phyloP scores from a whole-genome alignment of 371 early-diverging fungal species.

The Chytridiales sp. region DNA sequence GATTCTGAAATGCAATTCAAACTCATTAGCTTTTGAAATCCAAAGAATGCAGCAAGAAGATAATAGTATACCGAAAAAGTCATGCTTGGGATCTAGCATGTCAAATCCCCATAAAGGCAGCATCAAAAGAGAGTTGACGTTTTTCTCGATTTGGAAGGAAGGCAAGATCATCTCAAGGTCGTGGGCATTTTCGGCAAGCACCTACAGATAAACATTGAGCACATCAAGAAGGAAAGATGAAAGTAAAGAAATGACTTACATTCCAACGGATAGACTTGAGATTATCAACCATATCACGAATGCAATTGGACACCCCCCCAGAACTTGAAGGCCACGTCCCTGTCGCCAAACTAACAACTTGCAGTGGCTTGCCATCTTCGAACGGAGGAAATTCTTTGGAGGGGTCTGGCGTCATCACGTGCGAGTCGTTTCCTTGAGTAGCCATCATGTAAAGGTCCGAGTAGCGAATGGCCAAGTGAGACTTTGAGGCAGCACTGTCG shows the following conservation, averaged over 20 bases:
- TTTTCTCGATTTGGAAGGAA: conserved; percentile 4
- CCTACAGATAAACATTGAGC: background rate
- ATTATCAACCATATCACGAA: conserved; percentile 3
- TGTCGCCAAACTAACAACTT: conserved; percentile 3
- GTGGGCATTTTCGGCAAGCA: conserved; percentile 13
- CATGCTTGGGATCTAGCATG: background rate
- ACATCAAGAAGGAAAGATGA: too few relatives aligned
- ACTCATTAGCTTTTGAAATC: background rate
- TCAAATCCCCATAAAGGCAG: conserved; percentile 13
- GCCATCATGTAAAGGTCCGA: conserved; percentile 4
- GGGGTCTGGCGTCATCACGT: background rate
- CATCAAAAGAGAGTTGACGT: background rate
- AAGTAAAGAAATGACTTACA: background rate
- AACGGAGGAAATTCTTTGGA: background rate
- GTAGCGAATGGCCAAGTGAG: conserved; percentile 3
- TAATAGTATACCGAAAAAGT: background rate
- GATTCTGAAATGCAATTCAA: too few relatives aligned
- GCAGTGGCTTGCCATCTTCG: too few relatives aligned
- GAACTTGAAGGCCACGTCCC: conserved; percentile 8
- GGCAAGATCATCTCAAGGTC: conserved; percentile 9
- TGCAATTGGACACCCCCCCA: conserved; percentile 10
- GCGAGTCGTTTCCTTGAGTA: background rate
- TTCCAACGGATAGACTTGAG: background rate
- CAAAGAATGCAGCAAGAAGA: background rate
- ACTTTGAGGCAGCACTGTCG: background rate